phyloP scores from a whole-genome alignment of 73 alveolate genomes.

The Breviolum minutum region DNA sequence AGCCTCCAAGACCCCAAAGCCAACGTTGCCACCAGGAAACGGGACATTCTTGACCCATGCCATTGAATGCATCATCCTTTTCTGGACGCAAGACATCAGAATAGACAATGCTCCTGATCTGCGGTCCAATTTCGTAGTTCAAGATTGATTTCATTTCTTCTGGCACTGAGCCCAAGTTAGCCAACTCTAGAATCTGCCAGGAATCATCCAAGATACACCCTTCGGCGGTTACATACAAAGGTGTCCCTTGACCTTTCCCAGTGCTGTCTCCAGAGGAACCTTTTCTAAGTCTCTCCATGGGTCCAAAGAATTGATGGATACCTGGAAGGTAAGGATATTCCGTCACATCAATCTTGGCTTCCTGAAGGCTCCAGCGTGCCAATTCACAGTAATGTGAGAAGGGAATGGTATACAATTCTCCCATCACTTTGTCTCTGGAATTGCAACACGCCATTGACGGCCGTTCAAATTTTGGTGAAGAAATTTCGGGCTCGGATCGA shows the following conservation, averaged over 20 bases:
- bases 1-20: slow-evolving; percentile 54
- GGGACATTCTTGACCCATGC: slow-evolving; percentile 28
- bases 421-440: not conserved
- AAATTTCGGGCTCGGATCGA: no score
- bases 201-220: slow-evolving; percentile 65
- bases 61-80: slow-evolving; percentile 12
- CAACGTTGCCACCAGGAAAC: slow-evolving; percentile 88
- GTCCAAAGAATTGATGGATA: slow-evolving; percentile 54
- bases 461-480: no score
- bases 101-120: slow-evolving; percentile 22
- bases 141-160: not conserved
- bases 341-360: slow-evolving; percentile 42
- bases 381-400: slow-evolving; percentile 89
- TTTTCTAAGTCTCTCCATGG: slow-evolving; percentile 36
- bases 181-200: slow-evolving; percentile 38
- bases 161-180: slow-evolving; percentile 1
- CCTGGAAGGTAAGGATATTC: slow-evolving; percentile 83
- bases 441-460: not conserved
- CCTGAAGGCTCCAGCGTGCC: slow-evolving; percentile 75
- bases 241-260: slow-evolving; percentile 82
- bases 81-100: slow-evolving; percentile 32
- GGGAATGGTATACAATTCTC: slow-evolving; percentile 62
- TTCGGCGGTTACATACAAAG: not conserved
- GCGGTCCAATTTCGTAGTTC: slow-evolving; percentile 60
- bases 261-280: not conserved